These are phyloP conservation scores for Arachis stenosperma DNA, from an alignment of 306 rosid species.

Conservation along the genomic window DNA sequence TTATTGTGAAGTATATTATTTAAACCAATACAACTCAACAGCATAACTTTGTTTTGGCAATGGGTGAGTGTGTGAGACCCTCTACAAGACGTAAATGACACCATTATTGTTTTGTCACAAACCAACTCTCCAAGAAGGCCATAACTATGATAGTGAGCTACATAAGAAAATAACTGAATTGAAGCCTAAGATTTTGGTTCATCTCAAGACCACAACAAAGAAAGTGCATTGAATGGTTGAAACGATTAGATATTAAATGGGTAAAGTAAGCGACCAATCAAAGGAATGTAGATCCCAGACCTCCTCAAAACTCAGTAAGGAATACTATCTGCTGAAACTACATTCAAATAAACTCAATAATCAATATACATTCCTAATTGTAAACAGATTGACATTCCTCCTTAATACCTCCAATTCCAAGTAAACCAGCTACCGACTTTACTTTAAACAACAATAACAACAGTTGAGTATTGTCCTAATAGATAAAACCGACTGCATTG, in stretches of 20 bases:
- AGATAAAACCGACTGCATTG: too few relatives aligned
- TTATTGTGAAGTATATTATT: slow-evolving; percentile 12
- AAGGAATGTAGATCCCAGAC: background rate
- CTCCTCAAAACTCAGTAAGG: slow-evolving; percentile 9
- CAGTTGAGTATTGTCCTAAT: too few relatives aligned
- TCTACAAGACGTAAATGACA: background rate
- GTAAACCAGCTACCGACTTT: background rate
- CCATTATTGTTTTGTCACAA: background rate
- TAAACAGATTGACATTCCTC: background rate
- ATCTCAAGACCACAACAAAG: slow-evolving; percentile 4
- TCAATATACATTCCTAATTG: background rate
- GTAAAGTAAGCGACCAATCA: background rate
- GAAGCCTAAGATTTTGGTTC: background rate
- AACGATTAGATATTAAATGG: background rate
- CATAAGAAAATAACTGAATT: slow-evolving; percentile 2
- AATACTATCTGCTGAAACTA: background rate
- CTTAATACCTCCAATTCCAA: slow-evolving; percentile 11
- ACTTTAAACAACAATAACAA: background rate
- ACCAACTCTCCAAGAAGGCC: background rate
- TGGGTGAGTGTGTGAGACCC: background rate
- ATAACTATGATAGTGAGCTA: background rate
- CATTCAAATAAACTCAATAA: slow-evolving; percentile 1
- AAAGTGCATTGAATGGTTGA: slow-evolving; percentile 3
- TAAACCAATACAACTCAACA: slow-evolving; percentile 13
- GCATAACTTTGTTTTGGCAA: background rate